Evolutionary conservation across 495 filamentous ascomycete species (phyloP).

Genomic region (Terfezia boudieri): DNA sequence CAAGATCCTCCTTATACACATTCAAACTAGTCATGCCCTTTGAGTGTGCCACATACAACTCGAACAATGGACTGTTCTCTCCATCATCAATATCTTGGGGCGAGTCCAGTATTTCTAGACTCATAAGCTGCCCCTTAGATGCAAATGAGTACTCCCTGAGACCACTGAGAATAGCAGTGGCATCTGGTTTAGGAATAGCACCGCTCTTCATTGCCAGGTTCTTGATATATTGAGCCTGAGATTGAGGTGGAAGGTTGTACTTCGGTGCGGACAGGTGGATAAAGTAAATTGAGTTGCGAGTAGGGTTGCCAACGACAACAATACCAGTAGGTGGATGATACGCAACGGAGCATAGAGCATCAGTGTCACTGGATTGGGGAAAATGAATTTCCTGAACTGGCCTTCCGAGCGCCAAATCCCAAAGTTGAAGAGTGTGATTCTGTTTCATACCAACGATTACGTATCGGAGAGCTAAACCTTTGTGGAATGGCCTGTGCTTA

Average conservation of each 20-base stretch:
- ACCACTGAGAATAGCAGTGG: conserved; percentile 88
- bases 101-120: conserved; percentile 62
- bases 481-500: conserved; percentile 74
- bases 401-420: conserved; percentile 89
- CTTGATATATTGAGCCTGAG: conserved; percentile 67
- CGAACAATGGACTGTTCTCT: conserved; percentile 40
- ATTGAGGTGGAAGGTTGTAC: conserved; percentile 56
- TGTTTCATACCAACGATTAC: conserved; percentile 96
- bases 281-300: conserved; percentile 92
- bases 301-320: conserved; percentile 85
- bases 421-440: conserved; percentile 95
- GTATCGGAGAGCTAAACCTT: conserved; percentile 69
- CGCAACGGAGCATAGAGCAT: conserved; percentile 85
- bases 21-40: conserved; percentile 73
- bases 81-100: conserved; percentile 33
- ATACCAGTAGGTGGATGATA: conserved; percentile 81
- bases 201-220: conserved; percentile 49
- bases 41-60: conserved; percentile 93
- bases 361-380: conserved; percentile 87
- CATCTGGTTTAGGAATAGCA: conserved; percentile 57
- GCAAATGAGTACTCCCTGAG: conserved; percentile 82
- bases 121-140: conserved; percentile 70
- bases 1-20: conserved; percentile 69
- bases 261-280: conserved; percentile 80
- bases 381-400: conserved; percentile 92